phyloP scores from a whole-genome alignment of 345 rosid species.

The Cochlearia excelsa region DNA sequence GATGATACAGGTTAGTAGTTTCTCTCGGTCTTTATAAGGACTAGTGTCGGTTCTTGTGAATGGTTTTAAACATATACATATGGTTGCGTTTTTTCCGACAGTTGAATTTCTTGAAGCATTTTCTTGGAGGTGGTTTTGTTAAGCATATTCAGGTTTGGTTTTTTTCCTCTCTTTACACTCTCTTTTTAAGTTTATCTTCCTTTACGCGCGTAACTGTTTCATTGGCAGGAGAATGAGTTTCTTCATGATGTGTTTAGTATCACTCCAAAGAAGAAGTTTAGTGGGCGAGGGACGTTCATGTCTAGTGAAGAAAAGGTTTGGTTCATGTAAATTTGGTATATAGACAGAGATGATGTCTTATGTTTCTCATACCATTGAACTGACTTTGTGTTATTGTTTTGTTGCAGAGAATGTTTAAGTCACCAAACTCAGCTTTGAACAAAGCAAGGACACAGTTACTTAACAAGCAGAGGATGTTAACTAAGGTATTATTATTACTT shows the following conservation, averaged over 20 bases:
- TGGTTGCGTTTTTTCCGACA: slow-evolving; percentile 31
- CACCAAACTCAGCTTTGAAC: slow-evolving; percentile 73
- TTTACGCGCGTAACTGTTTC: neutral
- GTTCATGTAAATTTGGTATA: too few relatives aligned
- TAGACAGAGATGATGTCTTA: too few relatives aligned
- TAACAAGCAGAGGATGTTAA: slow-evolving; percentile 79
- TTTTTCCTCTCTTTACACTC: neutral
- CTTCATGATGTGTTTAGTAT: slow-evolving; percentile 76
- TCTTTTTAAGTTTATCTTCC: neutral
- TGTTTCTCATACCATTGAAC: neutral
- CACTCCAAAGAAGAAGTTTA: slow-evolving; percentile 56
- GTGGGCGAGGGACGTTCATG: slow-evolving; percentile 42
- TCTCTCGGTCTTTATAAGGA: slow-evolving; percentile 1
- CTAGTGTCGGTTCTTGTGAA: neutral
- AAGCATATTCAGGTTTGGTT: slow-evolving; percentile 90
- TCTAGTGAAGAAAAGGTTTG: slow-evolving; percentile 64
- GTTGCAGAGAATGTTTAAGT: slow-evolving; percentile 65
- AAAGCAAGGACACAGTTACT: slow-evolving; percentile 87
- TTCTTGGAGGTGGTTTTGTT: slow-evolving; percentile 86
- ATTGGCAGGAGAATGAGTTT: slow-evolving; percentile 73
- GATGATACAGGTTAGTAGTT: slow-evolving; percentile 40
- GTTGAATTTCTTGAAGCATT: slow-evolving; percentile 79
- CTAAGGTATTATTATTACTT: slow-evolving; percentile 43
- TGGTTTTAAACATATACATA: slow-evolving; percentile 7
- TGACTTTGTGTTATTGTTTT: slow-evolving; percentile 14